Evolutionary conservation across 2,329 filamentous ascomycete genomes (phyloP).

Genomic region (Cytospora chrysosperma): DNA sequence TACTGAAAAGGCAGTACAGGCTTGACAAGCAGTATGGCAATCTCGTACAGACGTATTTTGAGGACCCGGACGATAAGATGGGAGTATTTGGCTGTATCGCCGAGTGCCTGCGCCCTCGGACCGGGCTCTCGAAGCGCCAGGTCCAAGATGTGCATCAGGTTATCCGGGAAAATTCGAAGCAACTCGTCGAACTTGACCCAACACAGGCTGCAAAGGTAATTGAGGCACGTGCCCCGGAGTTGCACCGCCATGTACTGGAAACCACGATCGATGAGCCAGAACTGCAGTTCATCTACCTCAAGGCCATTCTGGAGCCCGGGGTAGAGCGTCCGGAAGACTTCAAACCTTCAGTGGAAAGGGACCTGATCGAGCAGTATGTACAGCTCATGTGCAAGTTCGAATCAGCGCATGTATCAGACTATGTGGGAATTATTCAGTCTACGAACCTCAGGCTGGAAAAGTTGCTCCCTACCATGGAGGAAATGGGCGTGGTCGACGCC

Average conservation of each 20-base stretch:
- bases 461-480: constrained; percentile 84
- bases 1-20: constrained; percentile 85
- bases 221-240: constrained; percentile 56
- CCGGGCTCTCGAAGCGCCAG: constrained; percentile 67
- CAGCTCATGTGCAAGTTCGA: constrained; percentile 89
- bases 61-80: constrained; percentile 75
- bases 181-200: constrained; percentile 68
- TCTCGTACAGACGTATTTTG: constrained; percentile 78
- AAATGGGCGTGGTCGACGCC: constrained; percentile 86
- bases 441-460: constrained; percentile 76
- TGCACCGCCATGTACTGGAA: constrained; percentile 66
- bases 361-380: constrained; percentile 80
- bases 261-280: constrained; percentile 60
- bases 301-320: constrained; percentile 68
- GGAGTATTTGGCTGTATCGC: constrained; percentile 77
- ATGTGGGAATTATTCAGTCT: constrained; percentile 72
- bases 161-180: constrained; percentile 62
- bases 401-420: constrained; percentile 78
- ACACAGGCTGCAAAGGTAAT: constrained; percentile 64
- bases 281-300: constrained; percentile 73
- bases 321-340: constrained; percentile 37
- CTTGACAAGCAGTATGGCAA: constrained; percentile 76
- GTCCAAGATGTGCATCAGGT: constrained; percentile 67
- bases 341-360: constrained; percentile 44
- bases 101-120: constrained; percentile 67